A percentile compares a stretch with the other conserved stretches of the same genome.
phyloP scores from a whole-genome alignment of 805 yeast genomes.

The Cyberlindnera xylosilytica region DNA sequence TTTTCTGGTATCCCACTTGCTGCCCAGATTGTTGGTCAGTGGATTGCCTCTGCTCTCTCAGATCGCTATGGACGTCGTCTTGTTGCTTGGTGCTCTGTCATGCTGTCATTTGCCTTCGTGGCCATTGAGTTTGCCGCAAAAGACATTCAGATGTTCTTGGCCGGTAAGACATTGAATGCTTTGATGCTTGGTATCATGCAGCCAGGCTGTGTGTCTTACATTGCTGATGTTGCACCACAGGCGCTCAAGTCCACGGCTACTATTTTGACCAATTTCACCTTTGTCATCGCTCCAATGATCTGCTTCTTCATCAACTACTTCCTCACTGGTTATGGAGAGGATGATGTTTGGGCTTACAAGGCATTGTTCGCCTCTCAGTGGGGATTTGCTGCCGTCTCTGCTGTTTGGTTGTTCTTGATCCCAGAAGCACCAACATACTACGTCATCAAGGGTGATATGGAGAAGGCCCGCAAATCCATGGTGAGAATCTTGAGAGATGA shows the following conservation, averaged over 20 bases:
- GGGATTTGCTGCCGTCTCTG: conserved; percentile 18
- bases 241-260: conserved; percentile 37
- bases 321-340: conserved; percentile 16
- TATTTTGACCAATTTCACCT: conserved; percentile 36
- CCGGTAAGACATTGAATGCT: conserved; percentile 40
- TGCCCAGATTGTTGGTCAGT: conserved; percentile 32
- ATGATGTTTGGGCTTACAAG: conserved; percentile 28
- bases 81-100: conserved; percentile 28
- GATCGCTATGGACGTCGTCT: conserved; percentile 36
- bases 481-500: conserved; percentile 18
- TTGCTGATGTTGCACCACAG: conserved; percentile 40
- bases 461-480: conserved; percentile 32
- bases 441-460: conserved; percentile 31
- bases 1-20: conserved; percentile 31
- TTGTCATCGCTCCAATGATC: conserved; percentile 37
- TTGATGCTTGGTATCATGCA: conserved; percentile 39
- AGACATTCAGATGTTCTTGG: conserved; percentile 33
- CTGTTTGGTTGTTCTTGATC: conserved; percentile 32
- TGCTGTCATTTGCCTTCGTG: conserved; percentile 33
- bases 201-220: conserved; percentile 35
- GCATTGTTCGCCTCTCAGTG: conserved; percentile 32
- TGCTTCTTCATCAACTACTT: conserved; percentile 28
- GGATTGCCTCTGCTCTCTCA: conserved; percentile 17
- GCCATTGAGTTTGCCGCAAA: conserved; percentile 39
- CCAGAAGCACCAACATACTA: conserved; percentile 45